phyloP scores from a whole-genome alignment of 2,329 filamentous ascomycete species.

The Leptographium wingfieldii region DNA sequence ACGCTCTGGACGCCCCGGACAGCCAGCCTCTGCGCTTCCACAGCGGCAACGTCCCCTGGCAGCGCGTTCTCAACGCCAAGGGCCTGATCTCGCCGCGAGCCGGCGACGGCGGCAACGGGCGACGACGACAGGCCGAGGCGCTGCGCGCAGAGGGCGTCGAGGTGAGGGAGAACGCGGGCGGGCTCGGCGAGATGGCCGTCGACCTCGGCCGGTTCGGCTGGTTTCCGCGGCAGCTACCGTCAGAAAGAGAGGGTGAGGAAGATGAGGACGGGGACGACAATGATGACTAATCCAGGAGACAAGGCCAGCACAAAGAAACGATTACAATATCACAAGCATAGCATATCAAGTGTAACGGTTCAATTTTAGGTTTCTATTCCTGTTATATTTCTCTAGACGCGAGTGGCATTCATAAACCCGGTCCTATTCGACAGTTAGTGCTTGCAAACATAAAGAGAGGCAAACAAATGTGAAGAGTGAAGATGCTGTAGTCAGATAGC shows the following conservation, averaged over 20 bases:
- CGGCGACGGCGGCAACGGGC: constrained; percentile 3
- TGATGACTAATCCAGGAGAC: too few relatives aligned
- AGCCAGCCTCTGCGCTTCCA: constrained; percentile 48
- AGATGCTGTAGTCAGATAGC: constrained; percentile 51
- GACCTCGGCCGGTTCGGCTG: constrained; percentile 40
- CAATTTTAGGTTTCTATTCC: background rate
- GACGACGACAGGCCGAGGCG: constrained; percentile 35
- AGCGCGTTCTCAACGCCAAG: constrained; percentile 80
- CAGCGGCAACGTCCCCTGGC: constrained; percentile 77
- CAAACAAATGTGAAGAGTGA: background rate
- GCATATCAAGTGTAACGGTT: background rate
- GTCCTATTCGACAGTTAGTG: constrained; percentile 1
- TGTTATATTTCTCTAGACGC: background rate
- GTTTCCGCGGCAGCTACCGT: constrained; percentile 40
- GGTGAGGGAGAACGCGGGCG: constrained; percentile 28
- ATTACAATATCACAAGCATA: background rate
- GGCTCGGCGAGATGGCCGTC: constrained; percentile 38
- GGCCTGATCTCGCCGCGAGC: constrained; percentile 68
- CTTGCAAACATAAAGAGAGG: background rate
- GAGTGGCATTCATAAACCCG: background rate
- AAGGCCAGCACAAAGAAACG: too few relatives aligned
- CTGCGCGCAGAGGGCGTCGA: constrained; percentile 39
- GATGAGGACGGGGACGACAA: too few relatives aligned
- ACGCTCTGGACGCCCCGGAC: background rate
- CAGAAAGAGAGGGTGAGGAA: constrained; percentile 15